Base-by-base conservation (phyloP, 352 stramenopile genomes). In the Phytophthora kernoviae region DNA sequence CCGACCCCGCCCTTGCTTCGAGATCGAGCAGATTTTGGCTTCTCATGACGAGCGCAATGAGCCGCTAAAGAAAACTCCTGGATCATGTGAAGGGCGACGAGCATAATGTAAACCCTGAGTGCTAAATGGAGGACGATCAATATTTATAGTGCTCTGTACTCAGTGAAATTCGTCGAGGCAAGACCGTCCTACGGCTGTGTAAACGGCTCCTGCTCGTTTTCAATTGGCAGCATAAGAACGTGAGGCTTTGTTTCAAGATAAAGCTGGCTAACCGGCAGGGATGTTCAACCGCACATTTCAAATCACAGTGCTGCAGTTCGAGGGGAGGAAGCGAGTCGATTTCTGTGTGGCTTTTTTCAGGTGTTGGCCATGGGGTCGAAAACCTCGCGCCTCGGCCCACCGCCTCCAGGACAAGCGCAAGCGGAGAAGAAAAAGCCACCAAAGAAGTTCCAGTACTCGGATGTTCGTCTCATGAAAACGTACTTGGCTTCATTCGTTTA, bases 401-500 rank as follows among this genome's bases (percentile, higher is more conserved):
- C 22, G 17, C 24, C 34, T 20, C 40, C 51, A 18, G 42, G 42
- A 11, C 33, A 45, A 7, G 22, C 48, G 2, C 26, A 34, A 43
- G 32, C 40, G 2, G 64, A 64, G 46, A 32, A 32, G 7, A 65
- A 75, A 43, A 32, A 37, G 6, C 65, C n/a, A n/a, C n/a, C 65
- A n/a, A 72, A 65, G 42, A 68, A 54, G 26, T 72, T 71, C 42
- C 24, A 58, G 26, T 66, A 63, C 40, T 54, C 49, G 27, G 62
- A 85, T 32, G 58, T 77, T 21, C 49, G 42, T 2, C 40, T 82
- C 20, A 70, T 85, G 44, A 69, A 77, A 36, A 76, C 70, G 50
- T 79, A 70, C 57, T 30, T 85, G 42, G 20, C 62, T 14, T 75
- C 67, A 4, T 82, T 85, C 52, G 24, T 65, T 22, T 75, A 75